phyloP scores from a whole-genome alignment of 441 rosid species.

The Mallotus japonicus region DNA sequence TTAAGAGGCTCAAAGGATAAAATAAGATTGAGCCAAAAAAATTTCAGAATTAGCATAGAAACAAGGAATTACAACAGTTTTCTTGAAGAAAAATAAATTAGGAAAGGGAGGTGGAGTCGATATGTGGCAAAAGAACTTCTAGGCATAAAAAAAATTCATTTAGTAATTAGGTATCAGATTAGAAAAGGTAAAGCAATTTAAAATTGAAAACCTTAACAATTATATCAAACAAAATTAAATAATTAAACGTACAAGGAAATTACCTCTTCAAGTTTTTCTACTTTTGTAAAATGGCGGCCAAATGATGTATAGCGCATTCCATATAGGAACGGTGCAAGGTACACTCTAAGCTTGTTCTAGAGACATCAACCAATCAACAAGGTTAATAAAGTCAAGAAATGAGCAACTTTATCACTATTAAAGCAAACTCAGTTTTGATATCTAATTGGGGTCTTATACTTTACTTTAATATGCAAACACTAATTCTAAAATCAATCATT shows the following conservation, averaged over 20 bases:
- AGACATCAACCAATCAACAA: constrained; percentile 32
- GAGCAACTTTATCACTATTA: constrained; percentile 4
- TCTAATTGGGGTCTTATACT: neutral
- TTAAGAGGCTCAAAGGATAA: too few species aligned
- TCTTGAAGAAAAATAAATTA: neutral
- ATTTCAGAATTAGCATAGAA: too few species aligned
- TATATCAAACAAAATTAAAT: neutral
- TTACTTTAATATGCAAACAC: neutral
- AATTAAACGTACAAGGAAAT: constrained; percentile 13
- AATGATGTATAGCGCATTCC: constrained; percentile 87
- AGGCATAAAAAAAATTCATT: neutral
- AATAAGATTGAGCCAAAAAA: too few species aligned
- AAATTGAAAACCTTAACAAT: neutral
- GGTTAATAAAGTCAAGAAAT: constrained; percentile 15
- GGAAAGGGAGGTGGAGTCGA: neutral
- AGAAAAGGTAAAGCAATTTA: neutral
- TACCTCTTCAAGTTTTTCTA: constrained; percentile 83
- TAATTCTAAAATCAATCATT: neutral
- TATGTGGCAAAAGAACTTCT: neutral
- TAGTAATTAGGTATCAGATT: neutral
- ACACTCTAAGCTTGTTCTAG: constrained; percentile 78
- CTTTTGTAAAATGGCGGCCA: constrained; percentile 96
- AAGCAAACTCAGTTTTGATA: neutral
- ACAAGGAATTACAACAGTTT: neutral
- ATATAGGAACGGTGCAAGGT: constrained; percentile 78